Conservation (phyloP, 768 basidiomycete species). For the Serpula lacrymans region DNA sequence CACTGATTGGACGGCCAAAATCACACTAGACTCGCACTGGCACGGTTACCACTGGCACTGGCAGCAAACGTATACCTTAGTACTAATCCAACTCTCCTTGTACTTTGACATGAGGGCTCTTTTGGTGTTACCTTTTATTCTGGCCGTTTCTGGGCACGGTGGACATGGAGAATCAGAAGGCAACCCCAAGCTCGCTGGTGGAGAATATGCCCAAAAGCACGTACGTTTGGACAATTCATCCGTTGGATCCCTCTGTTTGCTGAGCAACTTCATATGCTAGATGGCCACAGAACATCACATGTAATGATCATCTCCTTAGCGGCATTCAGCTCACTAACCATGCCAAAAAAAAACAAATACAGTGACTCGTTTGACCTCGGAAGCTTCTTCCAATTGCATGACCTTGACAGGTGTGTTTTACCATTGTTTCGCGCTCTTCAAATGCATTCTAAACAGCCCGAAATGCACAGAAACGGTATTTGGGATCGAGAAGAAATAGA, state of each 20-base stretch:
- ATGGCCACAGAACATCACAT: slow-evolving; percentile 91
- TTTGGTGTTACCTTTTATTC: slow-evolving; percentile 39
- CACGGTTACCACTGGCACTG: too few species aligned
- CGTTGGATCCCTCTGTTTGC: slow-evolving; percentile 7
- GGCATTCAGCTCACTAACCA: slow-evolving; percentile 5
- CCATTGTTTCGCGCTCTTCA: background rate
- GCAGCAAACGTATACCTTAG: too few species aligned
- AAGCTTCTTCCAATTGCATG: slow-evolving; percentile 95
- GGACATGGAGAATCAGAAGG: slow-evolving; percentile 55
- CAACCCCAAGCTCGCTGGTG: slow-evolving; percentile 48
- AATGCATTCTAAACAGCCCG: background rate
- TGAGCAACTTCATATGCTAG: slow-evolving; percentile 36
- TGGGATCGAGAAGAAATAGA: slow-evolving; percentile 90
- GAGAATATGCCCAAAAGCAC: slow-evolving; percentile 82
- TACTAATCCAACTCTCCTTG: too few species aligned
- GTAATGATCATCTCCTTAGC: slow-evolving; percentile 33
- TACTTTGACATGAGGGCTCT: slow-evolving; percentile 53
- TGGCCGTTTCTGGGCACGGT: slow-evolving; percentile 50
- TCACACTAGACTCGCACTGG: too few species aligned
- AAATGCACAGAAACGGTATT: slow-evolving; percentile 58
- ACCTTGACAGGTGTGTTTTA: slow-evolving; percentile 70
- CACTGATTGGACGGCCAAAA: too few species aligned
- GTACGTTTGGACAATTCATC: slow-evolving; percentile 47
- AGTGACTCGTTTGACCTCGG: slow-evolving; percentile 80
- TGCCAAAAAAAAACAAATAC: slow-evolving; percentile 2